phyloP scores from a whole-genome alignment of 2,329 filamentous ascomycete species.

The Alternaria solani region DNA sequence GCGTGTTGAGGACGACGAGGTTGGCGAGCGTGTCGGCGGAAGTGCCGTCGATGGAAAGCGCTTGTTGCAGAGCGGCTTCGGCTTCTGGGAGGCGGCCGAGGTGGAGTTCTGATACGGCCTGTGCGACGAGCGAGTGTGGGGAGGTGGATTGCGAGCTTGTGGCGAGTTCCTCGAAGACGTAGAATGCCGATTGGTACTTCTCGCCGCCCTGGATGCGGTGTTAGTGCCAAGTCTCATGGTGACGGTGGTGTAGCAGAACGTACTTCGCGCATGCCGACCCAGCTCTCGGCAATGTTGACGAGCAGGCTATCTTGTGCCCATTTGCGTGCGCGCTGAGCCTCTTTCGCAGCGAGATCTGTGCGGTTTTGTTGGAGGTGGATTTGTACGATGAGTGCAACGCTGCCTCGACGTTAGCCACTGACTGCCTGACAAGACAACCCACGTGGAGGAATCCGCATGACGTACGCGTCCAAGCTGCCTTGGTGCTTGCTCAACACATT shows the following conservation, averaged over 20 bases:
- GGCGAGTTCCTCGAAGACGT: conserved; percentile 96
- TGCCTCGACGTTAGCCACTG: conserved; percentile 41
- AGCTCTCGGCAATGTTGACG: conserved; percentile 93
- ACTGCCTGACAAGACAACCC: neutral
- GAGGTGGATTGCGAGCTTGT: conserved; percentile 84
- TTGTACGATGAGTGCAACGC: conserved; percentile 87
- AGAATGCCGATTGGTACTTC: conserved; percentile 95
- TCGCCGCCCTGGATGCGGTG: conserved; percentile 75
- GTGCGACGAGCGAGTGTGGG: conserved; percentile 77
- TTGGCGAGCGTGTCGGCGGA: conserved; percentile 83
- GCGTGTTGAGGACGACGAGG: conserved; percentile 77
- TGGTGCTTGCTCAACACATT: conserved; percentile 82
- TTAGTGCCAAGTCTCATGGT: conserved; percentile 25
- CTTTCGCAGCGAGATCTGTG: conserved; percentile 87
- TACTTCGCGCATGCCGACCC: conserved; percentile 89
- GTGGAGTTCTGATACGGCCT: conserved; percentile 91
- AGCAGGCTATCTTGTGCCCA: conserved; percentile 96
- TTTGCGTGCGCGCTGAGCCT: conserved; percentile 83
- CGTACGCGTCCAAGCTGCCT: conserved; percentile 77
- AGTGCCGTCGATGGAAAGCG: conserved; percentile 74
- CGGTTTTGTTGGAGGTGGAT: conserved; percentile 93
- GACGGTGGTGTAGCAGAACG: conserved; percentile 35
- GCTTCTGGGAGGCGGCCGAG: conserved; percentile 89
- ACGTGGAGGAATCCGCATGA: neutral
- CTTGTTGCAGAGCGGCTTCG: conserved; percentile 83